phyloP scores from a whole-genome alignment of 108 stramenopile species.

The Nannochloropsis salina region DNA sequence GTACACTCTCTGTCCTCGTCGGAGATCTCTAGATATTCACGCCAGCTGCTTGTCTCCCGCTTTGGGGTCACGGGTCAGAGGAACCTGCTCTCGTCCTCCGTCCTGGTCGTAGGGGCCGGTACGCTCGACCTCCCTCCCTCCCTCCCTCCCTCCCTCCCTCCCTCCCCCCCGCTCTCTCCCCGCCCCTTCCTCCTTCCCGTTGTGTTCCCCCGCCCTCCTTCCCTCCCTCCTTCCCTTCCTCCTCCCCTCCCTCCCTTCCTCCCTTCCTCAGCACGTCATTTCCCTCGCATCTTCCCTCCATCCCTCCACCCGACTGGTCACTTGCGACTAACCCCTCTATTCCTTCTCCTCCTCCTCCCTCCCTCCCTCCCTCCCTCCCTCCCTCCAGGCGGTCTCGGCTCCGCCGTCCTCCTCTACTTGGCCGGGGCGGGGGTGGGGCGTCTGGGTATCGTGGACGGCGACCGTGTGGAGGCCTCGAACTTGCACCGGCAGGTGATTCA shows the following conservation, averaged over 20 bases:
- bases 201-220: not conserved
- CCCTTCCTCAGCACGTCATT: not conserved
- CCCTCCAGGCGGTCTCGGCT: slow-evolving; percentile 42
- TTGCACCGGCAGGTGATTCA: slow-evolving; percentile 48
- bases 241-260: not conserved
- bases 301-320: not conserved
- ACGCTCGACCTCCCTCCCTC: not conserved
- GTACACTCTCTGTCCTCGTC: slow-evolving; percentile 23
- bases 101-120: not conserved
- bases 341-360: too few relatives aligned
- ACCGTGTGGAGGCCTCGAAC: slow-evolving; percentile 41
- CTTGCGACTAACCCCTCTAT: too few relatives aligned
- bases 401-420: slow-evolving; percentile 41
- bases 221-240: too few relatives aligned
- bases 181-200: not conserved
- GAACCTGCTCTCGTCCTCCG: not conserved
- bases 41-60: slow-evolving; percentile 48
- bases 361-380: slow-evolving; percentile 24
- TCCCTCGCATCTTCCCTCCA: not conserved
- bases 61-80: slow-evolving; percentile 41
- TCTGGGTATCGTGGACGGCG: slow-evolving; percentile 45
- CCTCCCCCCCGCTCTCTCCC: not conserved
- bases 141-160: not conserved
- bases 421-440: slow-evolving; percentile 45
- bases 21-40: slow-evolving; percentile 44